phyloP scores from a whole-genome alignment of 768 basidiomycete species.

The Strobilomyces dryophilus region DNA sequence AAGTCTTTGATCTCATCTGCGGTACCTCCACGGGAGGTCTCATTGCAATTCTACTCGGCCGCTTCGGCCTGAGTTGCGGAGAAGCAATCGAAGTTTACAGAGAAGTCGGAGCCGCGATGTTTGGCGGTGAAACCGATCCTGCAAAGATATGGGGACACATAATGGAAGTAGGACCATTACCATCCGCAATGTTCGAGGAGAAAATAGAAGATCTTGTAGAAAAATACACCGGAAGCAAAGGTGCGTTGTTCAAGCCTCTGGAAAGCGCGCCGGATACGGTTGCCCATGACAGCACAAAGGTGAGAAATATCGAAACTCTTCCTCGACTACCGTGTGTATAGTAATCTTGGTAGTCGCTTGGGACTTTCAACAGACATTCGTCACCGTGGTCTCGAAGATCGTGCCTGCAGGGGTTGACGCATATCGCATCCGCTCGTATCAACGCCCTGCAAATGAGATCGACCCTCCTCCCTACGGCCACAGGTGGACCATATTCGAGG shows the following conservation, averaged over 20 bases:
- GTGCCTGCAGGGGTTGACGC: not conserved
- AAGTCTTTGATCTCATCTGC: not conserved
- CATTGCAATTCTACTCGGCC: not conserved
- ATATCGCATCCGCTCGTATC: not conserved
- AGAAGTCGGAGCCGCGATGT: not conserved
- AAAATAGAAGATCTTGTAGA: not conserved
- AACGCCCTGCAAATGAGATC: not conserved
- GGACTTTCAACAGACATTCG: not conserved
- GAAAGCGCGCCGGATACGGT: not conserved
- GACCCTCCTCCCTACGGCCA: not conserved
- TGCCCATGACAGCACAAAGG: not conserved
- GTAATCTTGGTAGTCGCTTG: not conserved
- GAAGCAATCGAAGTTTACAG: not conserved
- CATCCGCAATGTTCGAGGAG: not conserved
- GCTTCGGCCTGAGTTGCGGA: not conserved
- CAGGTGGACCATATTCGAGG: not conserved
- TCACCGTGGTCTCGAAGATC: not conserved
- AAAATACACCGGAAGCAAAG: not conserved
- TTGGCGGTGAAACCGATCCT: not conserved
- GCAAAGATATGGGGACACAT: not conserved
- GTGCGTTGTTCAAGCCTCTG: not conserved
- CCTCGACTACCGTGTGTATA: not conserved
- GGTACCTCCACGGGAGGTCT: not conserved
- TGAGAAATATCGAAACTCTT: not conserved
- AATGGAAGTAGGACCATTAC: not conserved